Conservation (phyloP, 768 basidiomycete species). For the Candolleomyces aberdarensis region DNA sequence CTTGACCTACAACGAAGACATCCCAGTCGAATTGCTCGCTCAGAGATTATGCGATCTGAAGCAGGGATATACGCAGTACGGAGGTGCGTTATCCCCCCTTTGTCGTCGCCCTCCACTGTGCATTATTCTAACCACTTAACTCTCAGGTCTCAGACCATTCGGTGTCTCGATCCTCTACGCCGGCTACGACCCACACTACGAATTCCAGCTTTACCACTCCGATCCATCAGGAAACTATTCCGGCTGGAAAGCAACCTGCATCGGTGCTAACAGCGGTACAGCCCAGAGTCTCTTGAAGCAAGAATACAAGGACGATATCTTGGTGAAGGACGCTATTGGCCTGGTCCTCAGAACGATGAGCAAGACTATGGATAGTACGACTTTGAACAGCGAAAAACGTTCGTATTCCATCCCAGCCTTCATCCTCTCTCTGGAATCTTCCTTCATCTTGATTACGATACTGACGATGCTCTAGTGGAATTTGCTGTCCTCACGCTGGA, state of each 20-base stretch:
- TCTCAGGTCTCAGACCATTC: constrained; percentile 88
- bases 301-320: constrained; percentile 96
- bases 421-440: neutral
- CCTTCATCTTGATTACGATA: constrained; percentile 5
- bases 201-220: constrained; percentile 97
- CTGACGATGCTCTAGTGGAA: constrained; percentile 60
- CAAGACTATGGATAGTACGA: constrained; percentile 99
- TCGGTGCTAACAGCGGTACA: constrained; percentile 97
- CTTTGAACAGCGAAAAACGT: constrained; percentile 95
- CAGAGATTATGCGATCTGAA: constrained; percentile 96
- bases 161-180: constrained; percentile 97
- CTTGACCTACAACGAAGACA: constrained; percentile 91
- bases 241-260: constrained; percentile 98
- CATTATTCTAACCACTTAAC: neutral
- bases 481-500: constrained; percentile 93
- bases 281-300: constrained; percentile 95
- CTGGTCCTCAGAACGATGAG: constrained; percentile 94
- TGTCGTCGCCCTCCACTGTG: neutral
- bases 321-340: constrained; percentile 88
- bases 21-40: constrained; percentile 94
- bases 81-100: constrained; percentile 52
- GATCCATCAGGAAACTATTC: constrained; percentile 99
- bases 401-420: constrained; percentile 26
- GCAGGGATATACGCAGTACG: constrained; percentile 97
- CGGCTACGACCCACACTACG: constrained; percentile 93